These are phyloP conservation scores for Zychaea mexicana DNA, from an alignment of 371 early-diverging fungal genomes.

Conservation along the genomic window DNA sequence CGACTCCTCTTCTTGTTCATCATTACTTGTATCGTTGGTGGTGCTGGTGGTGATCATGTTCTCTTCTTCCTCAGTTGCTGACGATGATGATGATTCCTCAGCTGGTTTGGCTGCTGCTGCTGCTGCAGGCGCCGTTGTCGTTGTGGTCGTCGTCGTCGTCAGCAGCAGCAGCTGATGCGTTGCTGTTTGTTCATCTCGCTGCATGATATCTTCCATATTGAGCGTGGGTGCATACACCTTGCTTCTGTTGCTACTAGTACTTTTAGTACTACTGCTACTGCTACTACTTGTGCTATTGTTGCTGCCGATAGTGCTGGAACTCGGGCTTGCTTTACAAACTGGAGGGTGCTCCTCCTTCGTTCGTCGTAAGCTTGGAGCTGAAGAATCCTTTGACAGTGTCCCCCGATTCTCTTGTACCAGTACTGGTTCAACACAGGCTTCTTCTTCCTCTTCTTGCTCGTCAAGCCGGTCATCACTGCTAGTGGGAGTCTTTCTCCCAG, in stretches of 20 bases:
- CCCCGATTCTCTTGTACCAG: neutral
- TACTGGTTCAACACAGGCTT: neutral
- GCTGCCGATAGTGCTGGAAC: neutral
- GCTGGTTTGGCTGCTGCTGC: neutral
- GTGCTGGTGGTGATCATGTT: too few species aligned
- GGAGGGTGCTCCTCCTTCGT: too few species aligned
- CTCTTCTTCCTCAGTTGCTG: neutral
- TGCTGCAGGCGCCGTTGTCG: too few species aligned
- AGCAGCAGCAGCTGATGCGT: too few species aligned
- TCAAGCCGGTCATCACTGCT: too few species aligned
- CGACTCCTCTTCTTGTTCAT: neutral
- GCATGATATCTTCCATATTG: conserved; percentile 2
- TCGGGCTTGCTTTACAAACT: neutral
- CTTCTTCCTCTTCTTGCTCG: neutral
- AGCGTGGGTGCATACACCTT: neutral
- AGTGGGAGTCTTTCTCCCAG: neutral
- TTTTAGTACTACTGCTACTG: neutral
- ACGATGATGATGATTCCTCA: neutral
- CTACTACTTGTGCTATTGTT: neutral
- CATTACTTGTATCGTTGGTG: too few species aligned
- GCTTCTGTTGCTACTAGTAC: neutral
- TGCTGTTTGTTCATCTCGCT: too few species aligned
- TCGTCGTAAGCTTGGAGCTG: neutral
- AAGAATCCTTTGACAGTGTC: neutral
- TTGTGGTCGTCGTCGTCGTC: too few species aligned